These are phyloP conservation scores for Bondarzewia mesenterica DNA, from an alignment of 1,284 basidiomycete genomes.

Conservation along the genomic window DNA sequence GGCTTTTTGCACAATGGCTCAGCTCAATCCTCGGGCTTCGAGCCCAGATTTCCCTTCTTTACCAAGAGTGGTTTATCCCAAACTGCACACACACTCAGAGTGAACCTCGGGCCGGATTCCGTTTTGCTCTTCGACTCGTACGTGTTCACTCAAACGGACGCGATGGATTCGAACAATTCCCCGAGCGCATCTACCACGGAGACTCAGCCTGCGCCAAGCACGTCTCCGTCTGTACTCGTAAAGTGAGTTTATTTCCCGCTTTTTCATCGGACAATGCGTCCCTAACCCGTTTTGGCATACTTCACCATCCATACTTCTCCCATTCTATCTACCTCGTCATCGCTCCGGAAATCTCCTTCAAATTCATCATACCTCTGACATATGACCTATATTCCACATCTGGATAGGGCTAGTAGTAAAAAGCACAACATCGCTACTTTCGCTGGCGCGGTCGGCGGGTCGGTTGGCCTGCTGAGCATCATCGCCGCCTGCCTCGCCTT, in stretches of 20 bases:
- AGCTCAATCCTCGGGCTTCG: slow-evolving; percentile 19
- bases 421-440: slow-evolving; percentile 40
- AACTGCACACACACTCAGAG: slow-evolving; percentile 31
- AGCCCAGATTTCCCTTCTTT: slow-evolving; percentile 27
- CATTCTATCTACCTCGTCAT: not conserved
- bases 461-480: slow-evolving; percentile 39
- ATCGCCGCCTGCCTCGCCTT: slow-evolving; percentile 39
- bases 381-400: slow-evolving; percentile 10
- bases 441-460: slow-evolving; percentile 42
- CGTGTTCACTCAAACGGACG: slow-evolving; percentile 28
- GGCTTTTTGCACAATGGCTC: slow-evolving; percentile 23
- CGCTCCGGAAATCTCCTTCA: not conserved
- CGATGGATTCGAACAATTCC: slow-evolving; percentile 2
- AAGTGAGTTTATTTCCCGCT: slow-evolving; percentile 2
- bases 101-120: slow-evolving; percentile 37
- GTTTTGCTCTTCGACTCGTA: slow-evolving; percentile 43
- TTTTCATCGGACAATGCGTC: slow-evolving; percentile 6
- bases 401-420: slow-evolving; percentile 10
- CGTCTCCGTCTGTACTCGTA: not conserved
- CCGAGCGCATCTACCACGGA: slow-evolving; percentile 1
- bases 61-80: slow-evolving; percentile 27
- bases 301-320: not conserved
- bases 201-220: slow-evolving; percentile 14
- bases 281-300: not conserved
- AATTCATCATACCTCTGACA: slow-evolving; percentile 3